Base-by-base conservation (phyloP, 2,329 filamentous ascomycete genomes). In the Meredithiella fracta region DNA sequence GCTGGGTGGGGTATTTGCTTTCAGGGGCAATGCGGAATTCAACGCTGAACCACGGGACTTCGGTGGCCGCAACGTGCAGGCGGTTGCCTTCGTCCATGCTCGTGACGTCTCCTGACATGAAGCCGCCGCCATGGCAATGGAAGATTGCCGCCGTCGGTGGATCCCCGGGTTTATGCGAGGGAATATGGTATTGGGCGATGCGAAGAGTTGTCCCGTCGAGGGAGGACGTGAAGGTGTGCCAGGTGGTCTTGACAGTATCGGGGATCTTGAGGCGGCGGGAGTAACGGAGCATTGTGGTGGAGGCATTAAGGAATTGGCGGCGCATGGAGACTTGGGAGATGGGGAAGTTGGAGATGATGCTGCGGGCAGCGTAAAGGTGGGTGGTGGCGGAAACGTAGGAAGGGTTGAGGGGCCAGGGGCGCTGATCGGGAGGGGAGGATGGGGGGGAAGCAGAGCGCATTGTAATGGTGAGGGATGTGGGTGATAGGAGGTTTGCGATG, bases 11-110 rank as follows among this genome's bases (percentile, higher is more conserved):
- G 15, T 66, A 66, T 2, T 63, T 65, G 37, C 69, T 57, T 60
- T 73, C 72, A 1, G 72, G 72, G 3, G 71, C 68, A 2, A 71
- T 64, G 3, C 71, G 65, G 62, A 72, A 74, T 17, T 71, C 69
- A 29, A 71, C 63, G 1, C 63, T 63, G 47, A 69, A 64, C 40
- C 69, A 62, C 7, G 66, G 66, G 11, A 71, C 62, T 1, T 66
- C 65, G 3, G 65, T 56, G 72, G 69, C 53, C 67, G 65, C 1
- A 68, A 61, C 50, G 1, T 64, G 67, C 0, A 62, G 60, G 0
- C 68, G 68, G 14, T 65, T 65, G 1, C 63, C 65, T 42, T 69
- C 58, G 60, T 73, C 71, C 34, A 63, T 63, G 15, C 66, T 53
- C 2, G 65, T 62, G 25, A 67, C 63, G 15, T 59, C 61, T 11